Percentiles rank a stretch among this genome's conserved stretches.
Evolutionary conservation across 116 monocot genomes (phyloP).

Genomic region (Posidonia oceanica): DNA sequence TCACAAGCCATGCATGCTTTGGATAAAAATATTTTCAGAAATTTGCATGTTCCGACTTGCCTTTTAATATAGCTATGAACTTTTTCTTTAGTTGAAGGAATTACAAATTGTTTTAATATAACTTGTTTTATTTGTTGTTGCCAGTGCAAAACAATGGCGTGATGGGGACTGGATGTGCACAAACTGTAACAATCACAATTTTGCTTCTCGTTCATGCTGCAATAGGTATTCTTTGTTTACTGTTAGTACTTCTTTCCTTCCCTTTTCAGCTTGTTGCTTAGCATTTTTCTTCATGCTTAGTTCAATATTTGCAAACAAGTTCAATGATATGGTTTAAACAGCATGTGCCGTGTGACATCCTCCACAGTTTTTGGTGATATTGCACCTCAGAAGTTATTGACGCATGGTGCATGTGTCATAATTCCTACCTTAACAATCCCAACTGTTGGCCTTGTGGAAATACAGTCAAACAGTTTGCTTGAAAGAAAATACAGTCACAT

Average conservation of each 20-base stretch:
- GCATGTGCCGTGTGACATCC: neutral
- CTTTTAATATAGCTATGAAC: too few relatives aligned
- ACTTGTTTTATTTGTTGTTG: neutral
- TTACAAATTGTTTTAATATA: too few relatives aligned
- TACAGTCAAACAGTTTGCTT: too few relatives aligned
- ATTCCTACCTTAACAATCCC: neutral
- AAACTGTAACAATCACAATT: slow-evolving; percentile 92
- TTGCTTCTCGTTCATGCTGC: slow-evolving; percentile 74
- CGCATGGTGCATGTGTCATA: neutral
- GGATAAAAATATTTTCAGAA: too few relatives aligned
- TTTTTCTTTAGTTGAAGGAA: too few relatives aligned
- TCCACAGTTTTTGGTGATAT: neutral
- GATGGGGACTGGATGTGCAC: slow-evolving; percentile 96
- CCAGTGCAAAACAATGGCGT: slow-evolving; percentile 93
- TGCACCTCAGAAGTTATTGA: too few relatives aligned
- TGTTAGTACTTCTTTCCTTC: neutral
- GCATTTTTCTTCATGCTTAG: too few relatives aligned
- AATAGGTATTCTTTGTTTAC: slow-evolving; percentile 47
- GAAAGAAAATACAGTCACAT: too few relatives aligned
- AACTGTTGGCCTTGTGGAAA: too few relatives aligned
- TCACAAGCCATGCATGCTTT: too few relatives aligned
- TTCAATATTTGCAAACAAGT: neutral
- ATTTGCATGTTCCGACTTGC: too few relatives aligned
- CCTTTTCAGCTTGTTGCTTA: neutral
- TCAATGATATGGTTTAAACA: neutral